These are phyloP conservation scores for Cucumis sativus DNA, from an alignment of 306 rosid genomes.

Conservation along the genomic window DNA sequence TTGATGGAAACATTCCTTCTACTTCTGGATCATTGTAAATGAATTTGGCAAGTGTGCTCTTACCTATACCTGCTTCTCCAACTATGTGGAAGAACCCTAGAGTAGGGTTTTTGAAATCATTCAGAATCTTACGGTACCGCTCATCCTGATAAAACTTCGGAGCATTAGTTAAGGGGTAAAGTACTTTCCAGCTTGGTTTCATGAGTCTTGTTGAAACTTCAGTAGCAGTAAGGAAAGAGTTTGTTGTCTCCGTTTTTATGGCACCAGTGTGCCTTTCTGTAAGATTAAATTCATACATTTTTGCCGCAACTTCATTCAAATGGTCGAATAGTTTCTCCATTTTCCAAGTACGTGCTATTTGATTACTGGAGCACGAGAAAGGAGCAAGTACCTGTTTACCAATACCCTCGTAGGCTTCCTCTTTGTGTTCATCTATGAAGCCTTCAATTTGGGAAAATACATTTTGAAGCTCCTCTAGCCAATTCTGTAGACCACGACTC, in stretches of 20 bases:
- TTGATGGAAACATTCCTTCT: neutral
- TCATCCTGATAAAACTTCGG: neutral
- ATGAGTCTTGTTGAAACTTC: neutral
- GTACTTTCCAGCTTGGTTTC: neutral
- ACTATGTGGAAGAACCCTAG: neutral
- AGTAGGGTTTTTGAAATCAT: neutral
- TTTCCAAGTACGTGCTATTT: neutral
- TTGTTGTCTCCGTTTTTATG: neutral
- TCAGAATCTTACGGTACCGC: neutral
- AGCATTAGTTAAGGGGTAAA: neutral
- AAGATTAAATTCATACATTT: neutral
- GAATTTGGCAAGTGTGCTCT: slow-evolving; percentile 5
- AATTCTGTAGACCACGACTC: neutral
- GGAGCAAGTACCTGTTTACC: neutral
- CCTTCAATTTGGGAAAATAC: neutral
- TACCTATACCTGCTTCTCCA: neutral
- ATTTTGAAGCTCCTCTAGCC: neutral
- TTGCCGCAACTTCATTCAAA: neutral
- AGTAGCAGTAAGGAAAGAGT: neutral
- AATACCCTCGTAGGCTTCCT: neutral
- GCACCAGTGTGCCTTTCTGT: neutral
- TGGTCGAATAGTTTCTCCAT: neutral
- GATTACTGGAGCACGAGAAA: neutral
- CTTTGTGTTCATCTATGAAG: neutral
- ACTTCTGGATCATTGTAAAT: neutral